Conservation (phyloP, 805 yeast genomes). For the Myxozyma melibiosi region DNA sequence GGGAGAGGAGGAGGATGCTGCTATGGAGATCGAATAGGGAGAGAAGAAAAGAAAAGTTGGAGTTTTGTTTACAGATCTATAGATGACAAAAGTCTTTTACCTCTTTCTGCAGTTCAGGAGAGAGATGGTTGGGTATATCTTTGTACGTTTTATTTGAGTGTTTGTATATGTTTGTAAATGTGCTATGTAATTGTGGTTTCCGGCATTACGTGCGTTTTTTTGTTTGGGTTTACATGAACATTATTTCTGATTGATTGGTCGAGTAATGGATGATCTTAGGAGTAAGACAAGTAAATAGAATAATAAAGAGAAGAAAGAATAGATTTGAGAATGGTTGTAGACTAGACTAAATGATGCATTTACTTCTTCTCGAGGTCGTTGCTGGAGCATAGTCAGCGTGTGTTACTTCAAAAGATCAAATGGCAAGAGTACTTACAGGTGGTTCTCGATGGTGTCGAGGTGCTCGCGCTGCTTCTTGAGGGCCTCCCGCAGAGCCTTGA, state of each 20-base stretch:
- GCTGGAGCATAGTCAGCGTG: slow-evolving; percentile 9
- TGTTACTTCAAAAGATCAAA: background rate
- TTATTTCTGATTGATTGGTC: too few relatives aligned
- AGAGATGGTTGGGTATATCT: too few relatives aligned
- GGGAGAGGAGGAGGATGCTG: background rate
- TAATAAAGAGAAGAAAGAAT: background rate
- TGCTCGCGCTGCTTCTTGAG: slow-evolving; percentile 61
- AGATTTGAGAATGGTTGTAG: background rate
- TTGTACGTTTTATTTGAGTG: too few relatives aligned
- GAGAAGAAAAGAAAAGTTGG: background rate
- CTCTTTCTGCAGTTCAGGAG: too few relatives aligned
- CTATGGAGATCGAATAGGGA: slow-evolving; percentile 1
- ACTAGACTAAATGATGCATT: background rate
- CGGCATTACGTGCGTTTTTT: too few relatives aligned
- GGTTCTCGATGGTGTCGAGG: slow-evolving; percentile 33
- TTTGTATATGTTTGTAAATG: too few relatives aligned
- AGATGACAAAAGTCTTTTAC: too few relatives aligned
- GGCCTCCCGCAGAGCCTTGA: slow-evolving; percentile 72
- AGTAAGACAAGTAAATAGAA: background rate
- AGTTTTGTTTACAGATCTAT: too few relatives aligned
- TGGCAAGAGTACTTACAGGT: slow-evolving; percentile 29
- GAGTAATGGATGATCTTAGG: background rate
- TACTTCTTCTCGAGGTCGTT: slow-evolving; percentile 32
- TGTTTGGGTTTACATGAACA: too few relatives aligned
- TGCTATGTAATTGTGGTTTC: too few relatives aligned